Evolutionary conservation across 352 stramenopile genomes (phyloP).

Genomic region (Globisporangium cylindrosporum): DNA sequence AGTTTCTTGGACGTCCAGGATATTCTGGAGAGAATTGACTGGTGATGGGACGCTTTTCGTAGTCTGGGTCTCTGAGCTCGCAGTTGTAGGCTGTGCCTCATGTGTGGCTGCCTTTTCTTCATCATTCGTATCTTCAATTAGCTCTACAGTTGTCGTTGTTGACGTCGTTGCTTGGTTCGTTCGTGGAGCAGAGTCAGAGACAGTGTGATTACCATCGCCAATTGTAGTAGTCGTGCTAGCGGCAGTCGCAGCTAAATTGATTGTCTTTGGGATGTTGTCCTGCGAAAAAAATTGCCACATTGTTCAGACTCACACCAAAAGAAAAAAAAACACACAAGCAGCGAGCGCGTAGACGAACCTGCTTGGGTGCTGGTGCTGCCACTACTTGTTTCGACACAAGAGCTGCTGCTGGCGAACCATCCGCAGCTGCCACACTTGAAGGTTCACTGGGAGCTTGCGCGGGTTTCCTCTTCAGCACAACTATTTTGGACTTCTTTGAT

Average conservation of each 20-base stretch:
- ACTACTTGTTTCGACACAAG: not conserved
- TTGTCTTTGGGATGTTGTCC: not conserved
- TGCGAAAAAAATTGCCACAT: not conserved
- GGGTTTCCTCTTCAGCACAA: constrained; percentile 3
- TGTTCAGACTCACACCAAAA: not conserved
- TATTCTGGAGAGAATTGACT: not conserved
- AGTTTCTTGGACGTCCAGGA: not conserved
- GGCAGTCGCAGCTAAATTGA: not conserved
- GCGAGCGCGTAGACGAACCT: not conserved
- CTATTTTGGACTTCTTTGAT: constrained; percentile 7
- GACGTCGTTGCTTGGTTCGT: not conserved
- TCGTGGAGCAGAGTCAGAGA: not conserved
- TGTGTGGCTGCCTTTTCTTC: not conserved
- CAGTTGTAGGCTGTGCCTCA: not conserved
- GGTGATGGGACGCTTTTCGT: not conserved
- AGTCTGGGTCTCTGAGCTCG: not conserved
- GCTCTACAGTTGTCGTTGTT: not conserved
- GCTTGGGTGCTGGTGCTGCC: not conserved
- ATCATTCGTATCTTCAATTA: not conserved
- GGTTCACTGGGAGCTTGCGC: not conserved
- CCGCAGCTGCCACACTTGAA: not conserved
- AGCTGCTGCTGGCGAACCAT: not conserved
- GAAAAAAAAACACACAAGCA: not conserved
- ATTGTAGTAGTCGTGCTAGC: not conserved
- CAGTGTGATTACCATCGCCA: not conserved